Conservation (phyloP, 257 asterid species). For the Lantana camara region DNA sequence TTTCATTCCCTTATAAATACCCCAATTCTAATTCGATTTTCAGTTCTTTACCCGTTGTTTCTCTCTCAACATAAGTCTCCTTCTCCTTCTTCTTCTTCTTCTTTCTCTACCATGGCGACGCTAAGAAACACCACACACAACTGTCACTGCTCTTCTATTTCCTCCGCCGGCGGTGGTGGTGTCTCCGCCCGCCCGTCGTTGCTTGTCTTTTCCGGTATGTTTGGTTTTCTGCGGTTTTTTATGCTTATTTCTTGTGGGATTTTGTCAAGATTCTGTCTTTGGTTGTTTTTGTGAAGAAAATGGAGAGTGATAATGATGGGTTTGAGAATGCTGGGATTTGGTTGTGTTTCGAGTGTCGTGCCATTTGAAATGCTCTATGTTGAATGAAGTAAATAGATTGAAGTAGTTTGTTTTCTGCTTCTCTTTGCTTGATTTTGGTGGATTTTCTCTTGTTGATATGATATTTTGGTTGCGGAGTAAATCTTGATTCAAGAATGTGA, state of each 20-base stretch:
- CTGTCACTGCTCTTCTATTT: constrained; percentile 32
- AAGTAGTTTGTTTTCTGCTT: neutral
- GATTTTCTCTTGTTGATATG: neutral
- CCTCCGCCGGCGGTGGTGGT: constrained; percentile 28
- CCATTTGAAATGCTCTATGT: neutral
- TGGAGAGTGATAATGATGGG: neutral
- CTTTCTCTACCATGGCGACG: constrained; percentile 47
- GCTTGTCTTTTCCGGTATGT: constrained; percentile 86
- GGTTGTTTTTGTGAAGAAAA: neutral
- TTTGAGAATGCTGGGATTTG: constrained; percentile 21
- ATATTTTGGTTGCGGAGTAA: neutral
- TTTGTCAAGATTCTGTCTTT: neutral
- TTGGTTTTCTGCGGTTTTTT: neutral
- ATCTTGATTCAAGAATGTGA: neutral
- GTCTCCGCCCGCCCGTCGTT: constrained; percentile 57
- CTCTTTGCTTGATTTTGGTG: neutral
- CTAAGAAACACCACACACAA: constrained; percentile 19
- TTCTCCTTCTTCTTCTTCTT: no score
- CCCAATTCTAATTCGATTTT: constrained; percentile 29
- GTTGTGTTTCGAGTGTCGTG: neutral
- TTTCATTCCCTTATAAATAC: constrained; percentile 30
- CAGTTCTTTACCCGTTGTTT: constrained; percentile 27
- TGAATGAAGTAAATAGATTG: neutral
- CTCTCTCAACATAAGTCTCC: constrained; percentile 29
- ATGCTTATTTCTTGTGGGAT: neutral